A percentile compares a stretch with the other conserved stretches of the same genome.
These are phyloP conservation scores for Dendrostoma leiphaemia DNA, from an alignment of 2,329 filamentous ascomycete species.

Conservation along the genomic window DNA sequence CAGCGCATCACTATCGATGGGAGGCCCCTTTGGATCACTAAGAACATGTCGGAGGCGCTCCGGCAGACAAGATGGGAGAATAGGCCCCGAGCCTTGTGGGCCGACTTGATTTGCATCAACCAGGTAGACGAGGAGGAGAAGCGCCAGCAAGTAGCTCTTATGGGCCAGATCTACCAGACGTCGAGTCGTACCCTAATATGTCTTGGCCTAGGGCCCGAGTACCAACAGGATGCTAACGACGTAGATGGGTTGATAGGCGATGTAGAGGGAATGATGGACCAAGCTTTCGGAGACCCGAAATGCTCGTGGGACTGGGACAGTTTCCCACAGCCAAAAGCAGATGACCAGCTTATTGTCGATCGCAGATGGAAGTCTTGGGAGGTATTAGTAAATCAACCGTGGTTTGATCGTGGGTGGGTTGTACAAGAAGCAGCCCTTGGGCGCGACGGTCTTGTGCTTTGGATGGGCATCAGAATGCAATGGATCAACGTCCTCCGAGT, in stretches of 20 bases:
- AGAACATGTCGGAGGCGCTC: not conserved
- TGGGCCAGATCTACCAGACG: not conserved
- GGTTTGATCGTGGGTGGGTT: conserved; percentile 5
- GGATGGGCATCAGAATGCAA: not conserved
- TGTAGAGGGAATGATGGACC: not conserved
- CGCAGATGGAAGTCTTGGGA: not conserved
- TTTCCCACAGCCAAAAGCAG: not conserved
- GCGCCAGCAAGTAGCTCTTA: not conserved
- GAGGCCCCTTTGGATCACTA: not conserved
- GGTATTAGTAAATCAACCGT: not conserved
- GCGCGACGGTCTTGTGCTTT: not conserved
- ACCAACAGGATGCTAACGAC: not conserved
- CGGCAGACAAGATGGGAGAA: not conserved
- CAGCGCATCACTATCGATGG: not conserved
- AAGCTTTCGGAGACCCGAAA: too few species aligned
- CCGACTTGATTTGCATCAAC: not conserved
- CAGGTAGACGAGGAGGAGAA: not conserved
- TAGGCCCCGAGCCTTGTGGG: not conserved
- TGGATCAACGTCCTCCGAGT: not conserved
- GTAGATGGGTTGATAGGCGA: not conserved
- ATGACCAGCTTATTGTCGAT: not conserved
- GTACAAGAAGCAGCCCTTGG: conserved; percentile 11
- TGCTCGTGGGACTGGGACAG: not conserved
- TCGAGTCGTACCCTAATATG: not conserved
- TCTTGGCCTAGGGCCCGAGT: not conserved